Conservation (phyloP, 2,329 filamentous ascomycete genomes). For the Diaporthe vaccinii region DNA sequence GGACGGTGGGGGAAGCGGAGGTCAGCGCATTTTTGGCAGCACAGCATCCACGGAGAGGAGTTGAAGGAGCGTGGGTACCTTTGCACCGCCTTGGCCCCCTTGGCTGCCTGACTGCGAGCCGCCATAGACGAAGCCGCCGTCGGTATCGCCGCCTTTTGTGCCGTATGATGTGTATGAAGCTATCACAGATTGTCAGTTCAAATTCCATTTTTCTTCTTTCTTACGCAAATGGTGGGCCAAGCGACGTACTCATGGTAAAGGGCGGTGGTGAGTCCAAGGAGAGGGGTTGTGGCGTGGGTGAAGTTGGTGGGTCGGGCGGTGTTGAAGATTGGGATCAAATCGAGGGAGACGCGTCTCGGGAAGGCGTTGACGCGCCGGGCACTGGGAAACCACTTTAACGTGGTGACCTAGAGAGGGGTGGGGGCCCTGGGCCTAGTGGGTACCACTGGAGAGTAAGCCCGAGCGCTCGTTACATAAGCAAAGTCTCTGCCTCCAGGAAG, state of each 20-base stretch:
- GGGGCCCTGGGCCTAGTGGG: background rate
- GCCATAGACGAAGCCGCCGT: constrained; percentile 72
- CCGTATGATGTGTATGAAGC: constrained; percentile 68
- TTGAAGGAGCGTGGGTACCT: constrained; percentile 28
- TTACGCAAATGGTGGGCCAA: no score
- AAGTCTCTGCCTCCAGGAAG: background rate
- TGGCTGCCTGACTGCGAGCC: constrained; percentile 73
- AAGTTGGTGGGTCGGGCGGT: constrained; percentile 2
- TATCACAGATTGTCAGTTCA: constrained; percentile 43
- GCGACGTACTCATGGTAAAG: constrained; percentile 37
- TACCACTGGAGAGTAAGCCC: background rate
- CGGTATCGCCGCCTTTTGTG: constrained; percentile 69
- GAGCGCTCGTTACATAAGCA: constrained; percentile 8
- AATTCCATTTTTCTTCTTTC: background rate
- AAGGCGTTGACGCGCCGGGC: constrained; percentile 37
- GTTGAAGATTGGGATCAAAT: constrained; percentile 31
- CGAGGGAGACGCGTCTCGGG: constrained; percentile 39
- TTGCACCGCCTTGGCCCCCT: constrained; percentile 46
- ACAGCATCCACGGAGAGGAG: constrained; percentile 1
- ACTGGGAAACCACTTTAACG: constrained; percentile 41
- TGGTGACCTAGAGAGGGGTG: background rate
- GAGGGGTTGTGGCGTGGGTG: constrained; percentile 13
- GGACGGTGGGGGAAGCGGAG: constrained; percentile 13
- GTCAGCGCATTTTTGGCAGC: background rate
- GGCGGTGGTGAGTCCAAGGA: constrained; percentile 4